These are phyloP conservation scores for Pilaira anomala DNA, from an alignment of 192 early-diverging fungal species.

Conservation along the genomic window DNA sequence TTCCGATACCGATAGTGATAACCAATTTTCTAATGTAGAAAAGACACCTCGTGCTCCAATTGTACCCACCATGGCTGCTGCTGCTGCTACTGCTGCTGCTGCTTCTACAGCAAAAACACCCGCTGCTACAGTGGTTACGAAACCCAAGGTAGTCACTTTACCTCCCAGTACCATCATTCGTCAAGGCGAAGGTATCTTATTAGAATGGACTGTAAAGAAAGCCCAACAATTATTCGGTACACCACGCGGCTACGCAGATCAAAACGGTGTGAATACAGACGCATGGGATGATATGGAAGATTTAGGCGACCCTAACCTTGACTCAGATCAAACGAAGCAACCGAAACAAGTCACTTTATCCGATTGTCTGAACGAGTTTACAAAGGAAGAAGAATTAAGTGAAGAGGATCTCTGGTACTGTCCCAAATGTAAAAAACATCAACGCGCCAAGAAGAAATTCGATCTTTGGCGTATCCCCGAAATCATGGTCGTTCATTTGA, in stretches of 20 bases:
- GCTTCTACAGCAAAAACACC: background rate
- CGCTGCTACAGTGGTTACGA: too few species aligned
- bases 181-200: slow-evolving; percentile 33
- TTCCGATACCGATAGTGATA: too few species aligned
- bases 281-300: slow-evolving; percentile 27
- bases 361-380: slow-evolving; percentile 75
- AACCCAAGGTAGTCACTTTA: background rate
- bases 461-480: slow-evolving; percentile 79
- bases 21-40: too few species aligned
- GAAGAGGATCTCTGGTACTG: slow-evolving; percentile 82
- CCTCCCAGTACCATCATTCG: slow-evolving; percentile 15
- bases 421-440: slow-evolving; percentile 72
- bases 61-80: background rate
- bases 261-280: slow-evolving; percentile 13
- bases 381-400: slow-evolving; percentile 67
- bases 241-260: background rate
- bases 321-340: background rate
- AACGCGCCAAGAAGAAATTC: slow-evolving; percentile 73
- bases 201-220: slow-evolving; percentile 19
- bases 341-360: slow-evolving; percentile 52
- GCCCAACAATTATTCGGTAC: slow-evolving; percentile 29
- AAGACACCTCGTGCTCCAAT: too few species aligned
- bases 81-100: background rate
- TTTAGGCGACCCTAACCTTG: slow-evolving; percentile 15
- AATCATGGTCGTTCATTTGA: slow-evolving; percentile 80